Evolutionary conservation across 768 basidiomycete genomes (phyloP), one percentile per base, ranked within the genome.

Genomic region (Boletus coccyginus): DNA sequence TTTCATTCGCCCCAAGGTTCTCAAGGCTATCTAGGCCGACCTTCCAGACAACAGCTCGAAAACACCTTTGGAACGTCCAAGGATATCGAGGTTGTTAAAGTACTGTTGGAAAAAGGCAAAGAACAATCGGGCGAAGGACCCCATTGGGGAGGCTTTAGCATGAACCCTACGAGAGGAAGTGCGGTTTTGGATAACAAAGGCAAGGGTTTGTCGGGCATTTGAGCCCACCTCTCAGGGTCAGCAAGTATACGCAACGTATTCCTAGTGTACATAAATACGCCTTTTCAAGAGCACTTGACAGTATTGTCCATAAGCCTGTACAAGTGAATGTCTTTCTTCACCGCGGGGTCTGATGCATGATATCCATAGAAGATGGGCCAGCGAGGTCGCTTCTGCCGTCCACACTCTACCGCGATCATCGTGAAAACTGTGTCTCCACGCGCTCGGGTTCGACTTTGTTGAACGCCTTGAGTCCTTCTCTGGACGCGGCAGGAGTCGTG

Each of bases 21-120:
- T 6, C 91, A 94, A 72, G 93, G 92, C n/a, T 69, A 84, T 51
- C 80, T 92, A 38, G 82, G 85, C 29, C 77, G 78, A 50, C 78
- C 90, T 12, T 93, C 91, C n/a, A 84, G 88, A 47, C 93, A 94
- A 68, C 86, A 92, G 64, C 83, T 95, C 53, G 90, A 92, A 42
- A 87, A 73, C 53, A 75, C 75, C 36, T 94, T 95, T 61, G 84
- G 78, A 17, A 81, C 86, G 4, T 69, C 75, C 62, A 86, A 84
- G 46, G 85, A 92, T 41, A 68, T 75, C 19, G 89, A 90, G 3
- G 86, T 88, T 10, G 72, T 89, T 41, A 66, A 72, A 46, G 67
- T 69, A 21, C 77, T 94, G 56, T 77, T 94, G 55, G 62, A 82
- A 69, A 81, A 83, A 55, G 92, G 92, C 43, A 81, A 72, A 53